Conservation (phyloP, 352 stramenopile genomes). For the Phytophthora foliorum region DNA sequence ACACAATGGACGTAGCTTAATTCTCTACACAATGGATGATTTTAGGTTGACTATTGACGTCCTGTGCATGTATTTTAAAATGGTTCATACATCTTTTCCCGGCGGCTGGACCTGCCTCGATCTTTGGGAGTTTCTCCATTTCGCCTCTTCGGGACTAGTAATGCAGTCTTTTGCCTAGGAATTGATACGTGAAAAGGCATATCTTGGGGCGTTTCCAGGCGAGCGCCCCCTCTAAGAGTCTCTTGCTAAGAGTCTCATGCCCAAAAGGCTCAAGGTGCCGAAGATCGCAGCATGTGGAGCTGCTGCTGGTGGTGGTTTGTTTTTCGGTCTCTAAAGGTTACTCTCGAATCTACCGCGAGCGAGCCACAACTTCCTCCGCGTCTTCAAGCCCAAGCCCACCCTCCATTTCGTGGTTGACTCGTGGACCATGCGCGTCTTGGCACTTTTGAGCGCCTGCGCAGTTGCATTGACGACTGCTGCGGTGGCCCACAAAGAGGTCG, state of each 20-base stretch:
- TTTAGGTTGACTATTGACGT: too few relatives aligned
- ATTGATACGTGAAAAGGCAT: too few relatives aligned
- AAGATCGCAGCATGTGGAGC: too few relatives aligned
- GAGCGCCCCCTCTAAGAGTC: background rate
- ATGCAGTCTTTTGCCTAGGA: too few relatives aligned
- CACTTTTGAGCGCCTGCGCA: conserved; percentile 1
- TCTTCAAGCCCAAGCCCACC: background rate
- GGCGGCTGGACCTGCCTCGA: too few relatives aligned
- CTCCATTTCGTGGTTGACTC: background rate
- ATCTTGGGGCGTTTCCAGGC: background rate
- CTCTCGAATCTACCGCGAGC: background rate
- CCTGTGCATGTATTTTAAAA: too few relatives aligned
- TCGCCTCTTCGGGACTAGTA: too few relatives aligned
- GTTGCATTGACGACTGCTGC: background rate
- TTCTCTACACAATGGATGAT: too few relatives aligned
- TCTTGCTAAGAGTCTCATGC: background rate
- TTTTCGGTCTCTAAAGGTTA: too few relatives aligned
- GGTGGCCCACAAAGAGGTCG: background rate
- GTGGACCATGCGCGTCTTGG: background rate
- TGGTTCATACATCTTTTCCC: too few relatives aligned
- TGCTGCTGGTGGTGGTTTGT: background rate
- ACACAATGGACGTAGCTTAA: too few relatives aligned
- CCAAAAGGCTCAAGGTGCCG: background rate
- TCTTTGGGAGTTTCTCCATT: too few relatives aligned
- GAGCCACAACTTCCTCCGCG: background rate